A percentile compares a stretch with the other conserved stretches of the same genome.
These are phyloP conservation scores for Tulasnella sp. DNA, from an alignment of 768 basidiomycete genomes.

Conservation along the genomic window DNA sequence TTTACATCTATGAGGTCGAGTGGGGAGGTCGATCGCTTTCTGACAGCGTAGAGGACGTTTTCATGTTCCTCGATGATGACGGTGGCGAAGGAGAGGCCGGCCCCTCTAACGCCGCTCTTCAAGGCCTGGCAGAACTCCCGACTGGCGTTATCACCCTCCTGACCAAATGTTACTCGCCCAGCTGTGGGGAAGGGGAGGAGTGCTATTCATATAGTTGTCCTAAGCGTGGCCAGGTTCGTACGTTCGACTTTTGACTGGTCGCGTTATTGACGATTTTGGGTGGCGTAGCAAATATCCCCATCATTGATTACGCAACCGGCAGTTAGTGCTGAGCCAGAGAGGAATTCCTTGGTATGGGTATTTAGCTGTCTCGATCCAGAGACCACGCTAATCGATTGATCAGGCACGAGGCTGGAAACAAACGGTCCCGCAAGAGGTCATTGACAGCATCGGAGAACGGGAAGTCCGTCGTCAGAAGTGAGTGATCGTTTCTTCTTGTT, in stretches of 20 bases:
- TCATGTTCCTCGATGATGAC: slow-evolving; percentile 75
- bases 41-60: slow-evolving; percentile 87
- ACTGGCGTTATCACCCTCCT: slow-evolving; percentile 83
- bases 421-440: slow-evolving; percentile 38
- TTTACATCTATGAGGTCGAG: slow-evolving; percentile 96
- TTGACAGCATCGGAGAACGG: slow-evolving; percentile 50
- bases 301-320: too few species aligned
- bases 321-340: too few species aligned
- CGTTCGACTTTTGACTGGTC: slow-evolving; percentile 3
- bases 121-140: slow-evolving; percentile 53
- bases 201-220: slow-evolving; percentile 75
- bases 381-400: background rate
- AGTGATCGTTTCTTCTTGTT: slow-evolving; percentile 15
- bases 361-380: too few species aligned
- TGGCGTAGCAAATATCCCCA: too few species aligned
- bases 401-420: slow-evolving; percentile 40
- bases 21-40: slow-evolving; percentile 75
- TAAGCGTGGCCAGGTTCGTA: slow-evolving; percentile 16
- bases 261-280: too few species aligned
- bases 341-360: too few species aligned
- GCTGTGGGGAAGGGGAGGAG: slow-evolving; percentile 62
- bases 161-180: slow-evolving; percentile 81
- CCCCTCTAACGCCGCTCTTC: slow-evolving; percentile 44
- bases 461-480: slow-evolving; percentile 75
- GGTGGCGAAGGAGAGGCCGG: slow-evolving; percentile 11